Conservation (phyloP, 345 rosid species). For the Euphorbia tirucalli region DNA sequence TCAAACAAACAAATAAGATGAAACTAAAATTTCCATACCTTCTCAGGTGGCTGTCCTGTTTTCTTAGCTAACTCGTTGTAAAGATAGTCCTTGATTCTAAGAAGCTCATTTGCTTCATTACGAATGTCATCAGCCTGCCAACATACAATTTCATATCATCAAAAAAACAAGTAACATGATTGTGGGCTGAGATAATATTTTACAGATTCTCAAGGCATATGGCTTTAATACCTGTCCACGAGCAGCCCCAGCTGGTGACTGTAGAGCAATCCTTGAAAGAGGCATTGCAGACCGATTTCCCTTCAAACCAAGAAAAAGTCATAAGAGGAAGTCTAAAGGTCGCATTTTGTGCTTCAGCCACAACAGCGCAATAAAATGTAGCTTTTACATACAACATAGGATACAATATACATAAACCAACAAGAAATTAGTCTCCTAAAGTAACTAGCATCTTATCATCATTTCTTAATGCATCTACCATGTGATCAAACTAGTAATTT, state of each 20-base stretch:
- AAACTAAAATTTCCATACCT: constrained; percentile 41
- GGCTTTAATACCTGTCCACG: constrained; percentile 66
- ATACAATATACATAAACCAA: background rate
- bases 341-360: constrained; percentile 5
- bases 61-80: constrained; percentile 67
- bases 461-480: background rate
- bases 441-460: no score
- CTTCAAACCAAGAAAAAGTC: constrained; percentile 29
- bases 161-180: background rate
- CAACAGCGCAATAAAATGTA: background rate
- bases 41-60: constrained; percentile 79
- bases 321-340: constrained; percentile 8
- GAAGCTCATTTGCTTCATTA: constrained; percentile 78
- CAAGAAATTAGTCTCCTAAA: constrained; percentile 3
- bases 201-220: background rate
- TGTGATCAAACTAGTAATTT: background rate
- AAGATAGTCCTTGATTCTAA: constrained; percentile 74
- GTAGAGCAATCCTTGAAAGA: constrained; percentile 62
- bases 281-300: constrained; percentile 75
- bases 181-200: background rate
- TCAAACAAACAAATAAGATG: background rate
- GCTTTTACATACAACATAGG: background rate
- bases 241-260: constrained; percentile 75
- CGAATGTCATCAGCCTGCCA: constrained; percentile 74
- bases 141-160: constrained; percentile 1